A percentile compares a stretch with the other conserved stretches of the same genome.
Conservation (phyloP, 331 rosid genomes). For the Pyrus hybrid region DNA sequence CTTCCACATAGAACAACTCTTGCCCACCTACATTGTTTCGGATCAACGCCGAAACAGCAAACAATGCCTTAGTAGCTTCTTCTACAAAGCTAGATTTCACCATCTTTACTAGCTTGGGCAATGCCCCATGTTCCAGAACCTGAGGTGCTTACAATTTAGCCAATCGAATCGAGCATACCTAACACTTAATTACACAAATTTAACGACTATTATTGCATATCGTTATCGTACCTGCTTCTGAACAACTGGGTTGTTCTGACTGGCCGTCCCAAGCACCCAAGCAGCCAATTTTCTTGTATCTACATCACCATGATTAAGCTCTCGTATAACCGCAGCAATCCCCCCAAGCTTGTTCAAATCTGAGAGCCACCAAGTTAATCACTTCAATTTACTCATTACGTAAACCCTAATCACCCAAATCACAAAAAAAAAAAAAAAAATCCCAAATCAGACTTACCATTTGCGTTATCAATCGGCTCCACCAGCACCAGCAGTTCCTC, state of each 20-base stretch:
- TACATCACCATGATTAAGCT: slow-evolving; percentile 58
- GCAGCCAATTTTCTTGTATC: slow-evolving; percentile 67
- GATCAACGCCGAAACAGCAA: slow-evolving; percentile 78
- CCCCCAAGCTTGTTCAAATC: slow-evolving; percentile 86
- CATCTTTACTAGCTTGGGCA: slow-evolving; percentile 59
- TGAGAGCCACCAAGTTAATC: slow-evolving; percentile 15
- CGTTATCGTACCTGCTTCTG: slow-evolving; percentile 62
- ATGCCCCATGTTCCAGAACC: slow-evolving; percentile 70
- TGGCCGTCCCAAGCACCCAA: slow-evolving; percentile 79
- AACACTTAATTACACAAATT: not conserved
- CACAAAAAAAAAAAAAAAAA: no score
- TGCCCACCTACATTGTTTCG: slow-evolving; percentile 54
- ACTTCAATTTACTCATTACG: not conserved
- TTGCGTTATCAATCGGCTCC: slow-evolving; percentile 74
- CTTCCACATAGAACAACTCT: slow-evolving; percentile 56
- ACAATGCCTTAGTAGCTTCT: slow-evolving; percentile 79
- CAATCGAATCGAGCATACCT: not conserved
- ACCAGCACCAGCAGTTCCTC: slow-evolving; percentile 78
- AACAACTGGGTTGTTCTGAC: slow-evolving; percentile 75
- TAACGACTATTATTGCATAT: not conserved
- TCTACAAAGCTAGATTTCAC: slow-evolving; percentile 51
- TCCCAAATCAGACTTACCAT: slow-evolving; percentile 38
- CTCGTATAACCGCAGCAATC: slow-evolving; percentile 32
- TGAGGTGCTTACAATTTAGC: slow-evolving; percentile 2
- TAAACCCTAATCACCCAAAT: not conserved